phyloP scores from a whole-genome alignment of 176 grass and related monocot species.

The Rhynchospora tenuis region DNA sequence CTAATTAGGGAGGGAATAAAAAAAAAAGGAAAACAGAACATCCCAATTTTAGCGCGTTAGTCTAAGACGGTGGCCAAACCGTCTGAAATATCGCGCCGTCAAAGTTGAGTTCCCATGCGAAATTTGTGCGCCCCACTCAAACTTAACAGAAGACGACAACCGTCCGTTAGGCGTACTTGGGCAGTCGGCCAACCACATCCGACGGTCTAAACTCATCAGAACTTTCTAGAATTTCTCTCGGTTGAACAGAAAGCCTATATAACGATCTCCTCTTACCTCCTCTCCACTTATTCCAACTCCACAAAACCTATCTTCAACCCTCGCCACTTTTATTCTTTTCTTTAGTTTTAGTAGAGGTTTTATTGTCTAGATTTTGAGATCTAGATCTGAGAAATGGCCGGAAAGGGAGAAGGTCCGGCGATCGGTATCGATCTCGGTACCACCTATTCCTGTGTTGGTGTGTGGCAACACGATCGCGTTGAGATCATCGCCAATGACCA shows the following conservation, averaged over 20 bases:
- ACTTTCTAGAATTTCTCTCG: slow-evolving; percentile 36
- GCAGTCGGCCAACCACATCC: slow-evolving; percentile 17
- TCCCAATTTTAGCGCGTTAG: too few species aligned
- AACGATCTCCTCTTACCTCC: not conserved
- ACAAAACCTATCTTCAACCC: not conserved
- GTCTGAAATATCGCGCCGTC: slow-evolving; percentile 1
- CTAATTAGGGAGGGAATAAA: not conserved
- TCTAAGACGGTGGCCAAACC: not conserved
- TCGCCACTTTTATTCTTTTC: not conserved
- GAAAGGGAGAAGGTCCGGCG: slow-evolving; percentile 70
- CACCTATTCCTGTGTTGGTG: slow-evolving; percentile 85
- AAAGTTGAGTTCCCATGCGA: not conserved
- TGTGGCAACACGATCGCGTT: slow-evolving; percentile 83
- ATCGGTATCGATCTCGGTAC: slow-evolving; percentile 93
- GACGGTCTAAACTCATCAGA: slow-evolving; percentile 11
- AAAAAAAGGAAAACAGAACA: not conserved
- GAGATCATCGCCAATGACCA: slow-evolving; percentile 93
- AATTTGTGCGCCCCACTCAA: not conserved
- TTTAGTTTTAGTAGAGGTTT: not conserved
- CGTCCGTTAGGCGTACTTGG: not conserved
- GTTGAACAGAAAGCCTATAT: slow-evolving; percentile 17
- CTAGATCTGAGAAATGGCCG: slow-evolving; percentile 42
- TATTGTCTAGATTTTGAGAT: not conserved
- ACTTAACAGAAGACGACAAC: not conserved
- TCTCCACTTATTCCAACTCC: slow-evolving; percentile 7